Evolutionary conservation across 805 yeast species (phyloP), one percentile per base, ranked within the genome.

Genomic region (Kazachstania africana): DNA sequence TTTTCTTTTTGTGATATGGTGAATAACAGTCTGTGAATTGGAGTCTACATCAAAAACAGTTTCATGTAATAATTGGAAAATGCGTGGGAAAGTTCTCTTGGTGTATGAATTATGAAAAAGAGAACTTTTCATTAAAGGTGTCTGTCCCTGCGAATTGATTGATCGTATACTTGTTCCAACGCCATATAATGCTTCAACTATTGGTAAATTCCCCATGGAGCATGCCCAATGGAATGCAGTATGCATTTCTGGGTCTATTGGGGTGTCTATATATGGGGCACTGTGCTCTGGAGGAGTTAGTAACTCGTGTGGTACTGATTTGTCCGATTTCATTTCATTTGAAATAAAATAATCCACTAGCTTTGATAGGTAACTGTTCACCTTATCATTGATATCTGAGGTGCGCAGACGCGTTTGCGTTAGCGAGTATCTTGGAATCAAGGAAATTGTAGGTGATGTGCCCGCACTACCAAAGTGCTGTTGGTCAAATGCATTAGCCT

Each of bases 171-270:
- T 53, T 3, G 94, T 91, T 4, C 95, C 94, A 24, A 78, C 72
- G 18, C 74, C 65, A 19, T 83, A 58, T 26, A 91, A 64, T 10
- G 85, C 69, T 42, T 79, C 91, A 34, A 83, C 75, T 57, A 87
- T 75, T 28, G 68, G 70, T 21, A 78, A 57, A 50, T 78, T 82
- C 3, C 97, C 98, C 71, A 91, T 84, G 1, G 97, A 80, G 37
- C 96, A 84, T 0, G 97, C 94, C 96, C 97, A 91, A 57, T 91
- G 98, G 43, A 91, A 75, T 2, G 94, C 79, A 0, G 95, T 81
- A 50, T 91, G 93, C 1, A 95, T 93, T 49, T 91, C 96, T 36
- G 82, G 87, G 52, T 91, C 98, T 16, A 91, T 82, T 4, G 84
- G 75, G 32, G 79, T 82, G 50, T 64, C 75, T 60, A 77, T 70